Conservation (phyloP, 2,329 filamentous ascomycete genomes). For the Pseudogymnoascus sp. region DNA sequence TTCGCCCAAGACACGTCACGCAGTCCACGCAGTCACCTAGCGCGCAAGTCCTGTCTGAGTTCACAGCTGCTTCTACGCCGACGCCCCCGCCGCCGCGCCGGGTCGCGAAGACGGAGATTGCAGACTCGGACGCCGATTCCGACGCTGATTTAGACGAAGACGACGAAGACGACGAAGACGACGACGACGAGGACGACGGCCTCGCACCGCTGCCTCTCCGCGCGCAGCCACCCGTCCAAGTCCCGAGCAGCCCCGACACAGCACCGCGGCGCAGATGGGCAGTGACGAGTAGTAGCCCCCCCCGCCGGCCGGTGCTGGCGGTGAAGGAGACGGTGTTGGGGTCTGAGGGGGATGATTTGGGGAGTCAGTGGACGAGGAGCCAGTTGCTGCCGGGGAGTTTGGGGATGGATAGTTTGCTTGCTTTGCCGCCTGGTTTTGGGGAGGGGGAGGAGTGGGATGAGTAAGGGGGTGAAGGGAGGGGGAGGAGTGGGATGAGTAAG, state of each 20-base stretch:
- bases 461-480: not conserved
- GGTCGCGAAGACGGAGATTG: not conserved
- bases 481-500: not conserved
- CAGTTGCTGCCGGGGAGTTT: not conserved
- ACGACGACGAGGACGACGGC: not conserved
- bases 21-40: not conserved
- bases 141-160: not conserved
- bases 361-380: slow-evolving; percentile 3
- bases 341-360: not conserved
- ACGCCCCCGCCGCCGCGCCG: not conserved
- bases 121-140: not conserved
- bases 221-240: not conserved
- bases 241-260: not conserved
- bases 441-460: not conserved
- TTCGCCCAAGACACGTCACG: not conserved
- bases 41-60: not conserved
- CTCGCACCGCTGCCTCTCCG: not conserved
- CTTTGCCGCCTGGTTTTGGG: not conserved
- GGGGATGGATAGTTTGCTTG: slow-evolving; percentile 8
- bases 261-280: not conserved
- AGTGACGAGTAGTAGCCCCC: not conserved
- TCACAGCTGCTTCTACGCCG: not conserved
- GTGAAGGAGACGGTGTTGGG: slow-evolving; percentile 1
- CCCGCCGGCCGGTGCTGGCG: not conserved
- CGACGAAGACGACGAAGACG: not conserved